A percentile compares a stretch with the other conserved stretches of the same genome.
phyloP scores from a whole-genome alignment of 2,329 filamentous ascomycete species.

The Aspergillus eucalypticola region DNA sequence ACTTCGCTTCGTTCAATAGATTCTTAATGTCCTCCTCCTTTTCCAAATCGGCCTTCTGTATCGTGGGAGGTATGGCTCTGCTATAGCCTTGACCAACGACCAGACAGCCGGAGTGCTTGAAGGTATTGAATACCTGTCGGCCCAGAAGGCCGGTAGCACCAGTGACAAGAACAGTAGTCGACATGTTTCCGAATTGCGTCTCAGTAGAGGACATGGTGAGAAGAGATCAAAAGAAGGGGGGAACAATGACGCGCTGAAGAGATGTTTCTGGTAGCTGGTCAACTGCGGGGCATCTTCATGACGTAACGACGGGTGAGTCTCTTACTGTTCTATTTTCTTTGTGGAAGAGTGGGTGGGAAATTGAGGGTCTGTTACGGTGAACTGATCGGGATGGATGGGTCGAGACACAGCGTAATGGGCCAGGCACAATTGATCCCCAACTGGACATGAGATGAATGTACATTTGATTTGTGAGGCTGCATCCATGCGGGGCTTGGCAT shows the following conservation, averaged over 20 bases:
- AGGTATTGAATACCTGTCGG: constrained; percentile 71
- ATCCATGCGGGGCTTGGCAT: not conserved
- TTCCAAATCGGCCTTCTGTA: constrained; percentile 60
- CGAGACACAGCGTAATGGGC: not conserved
- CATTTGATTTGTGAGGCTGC: not conserved
- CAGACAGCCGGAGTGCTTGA: constrained; percentile 67
- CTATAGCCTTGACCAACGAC: constrained; percentile 73
- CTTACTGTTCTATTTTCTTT: not conserved
- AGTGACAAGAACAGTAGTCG: constrained; percentile 69
- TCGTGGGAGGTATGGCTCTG: constrained; percentile 68
- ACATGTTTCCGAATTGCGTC: constrained; percentile 27
- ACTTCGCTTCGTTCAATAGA: constrained; percentile 56
- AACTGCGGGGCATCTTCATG: constrained; percentile 17
- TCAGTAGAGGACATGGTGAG: constrained; percentile 9
- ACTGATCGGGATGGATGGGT: not conserved
- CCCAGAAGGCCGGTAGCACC: constrained; percentile 84
- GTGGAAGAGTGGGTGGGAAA: not conserved
- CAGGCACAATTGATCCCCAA: not conserved
- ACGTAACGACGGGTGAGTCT: constrained; percentile 17
- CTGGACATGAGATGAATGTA: not conserved
- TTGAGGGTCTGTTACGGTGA: not conserved
- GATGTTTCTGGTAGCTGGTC: not conserved
- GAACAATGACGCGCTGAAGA: constrained; percentile 3
- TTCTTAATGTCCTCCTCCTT: constrained; percentile 47
- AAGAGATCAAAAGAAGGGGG: constrained; percentile 5